phyloP scores from a whole-genome alignment of 2,329 filamentous ascomycete genomes.

The Mollisiaceae sp. region DNA sequence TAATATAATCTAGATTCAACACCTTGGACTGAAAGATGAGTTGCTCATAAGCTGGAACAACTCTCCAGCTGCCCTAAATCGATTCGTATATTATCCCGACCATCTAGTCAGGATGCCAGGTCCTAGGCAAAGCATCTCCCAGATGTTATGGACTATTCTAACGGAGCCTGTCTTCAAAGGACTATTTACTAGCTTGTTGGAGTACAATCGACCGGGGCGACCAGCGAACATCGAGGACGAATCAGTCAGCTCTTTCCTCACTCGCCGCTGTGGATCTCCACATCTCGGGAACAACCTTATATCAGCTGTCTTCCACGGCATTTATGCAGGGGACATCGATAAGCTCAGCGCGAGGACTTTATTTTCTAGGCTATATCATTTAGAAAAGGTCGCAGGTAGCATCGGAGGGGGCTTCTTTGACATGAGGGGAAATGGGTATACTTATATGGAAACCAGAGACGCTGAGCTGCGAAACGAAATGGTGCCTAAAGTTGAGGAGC shows the following conservation, averaged over 20 bases:
- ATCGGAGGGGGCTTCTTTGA: conserved; percentile 19
- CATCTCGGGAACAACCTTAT: conserved; percentile 71
- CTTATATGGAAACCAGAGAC: conserved; percentile 9
- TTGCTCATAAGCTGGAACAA: conserved; percentile 57
- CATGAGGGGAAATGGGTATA: conserved; percentile 4
- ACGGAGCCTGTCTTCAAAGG: conserved; percentile 62
- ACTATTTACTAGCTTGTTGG: conserved; percentile 36
- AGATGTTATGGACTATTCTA: conserved; percentile 45
- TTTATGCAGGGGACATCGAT: conserved; percentile 89
- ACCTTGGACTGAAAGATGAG: conserved; percentile 60
- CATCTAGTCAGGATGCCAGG: conserved; percentile 70
- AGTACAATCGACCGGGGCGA: conserved; percentile 42
- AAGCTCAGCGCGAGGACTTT: conserved; percentile 75
- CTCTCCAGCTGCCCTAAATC: conserved; percentile 61
- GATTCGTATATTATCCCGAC: conserved; percentile 89
- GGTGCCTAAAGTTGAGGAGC: conserved; percentile 12
- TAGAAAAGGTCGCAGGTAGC: conserved; percentile 31
- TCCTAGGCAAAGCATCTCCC: conserved; percentile 44
- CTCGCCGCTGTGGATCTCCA: conserved; percentile 56
- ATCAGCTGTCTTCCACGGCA: conserved; percentile 82
- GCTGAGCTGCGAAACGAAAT: conserved; percentile 17
- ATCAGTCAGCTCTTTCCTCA: conserved; percentile 72
- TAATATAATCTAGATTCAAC: conserved; percentile 53
- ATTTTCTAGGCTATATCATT: conserved; percentile 33
- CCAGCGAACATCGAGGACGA: conserved; percentile 60